Conservation (phyloP, 2,329 filamentous ascomycete genomes). For the Arthrobotrys musiformis region DNA sequence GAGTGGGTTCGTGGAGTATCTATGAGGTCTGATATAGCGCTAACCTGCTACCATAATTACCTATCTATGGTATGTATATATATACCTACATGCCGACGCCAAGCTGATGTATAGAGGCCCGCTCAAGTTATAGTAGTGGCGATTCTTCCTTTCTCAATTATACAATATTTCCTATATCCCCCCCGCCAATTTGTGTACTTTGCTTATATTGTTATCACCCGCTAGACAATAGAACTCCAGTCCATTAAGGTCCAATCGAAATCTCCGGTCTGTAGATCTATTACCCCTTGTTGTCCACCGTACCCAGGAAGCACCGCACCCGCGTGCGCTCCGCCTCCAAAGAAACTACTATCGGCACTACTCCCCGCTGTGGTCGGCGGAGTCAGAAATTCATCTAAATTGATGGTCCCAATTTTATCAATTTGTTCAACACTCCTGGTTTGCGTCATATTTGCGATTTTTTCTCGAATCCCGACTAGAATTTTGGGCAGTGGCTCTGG, state of each 20-base stretch:
- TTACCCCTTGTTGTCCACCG: neutral
- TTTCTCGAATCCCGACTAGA: slow-evolving; percentile 5
- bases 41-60: too few species aligned
- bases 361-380: slow-evolving; percentile 49
- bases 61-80: too few species aligned
- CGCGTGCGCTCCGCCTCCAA: slow-evolving; percentile 22
- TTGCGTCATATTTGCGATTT: slow-evolving; percentile 10
- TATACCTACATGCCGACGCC: too few species aligned
- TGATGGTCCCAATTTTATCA: slow-evolving; percentile 41
- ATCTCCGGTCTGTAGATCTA: slow-evolving; percentile 58
- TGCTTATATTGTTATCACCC: too few species aligned
- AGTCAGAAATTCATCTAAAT: slow-evolving; percentile 57
- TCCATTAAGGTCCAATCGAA: slow-evolving; percentile 60
- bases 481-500: neutral
- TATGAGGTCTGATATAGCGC: too few species aligned
- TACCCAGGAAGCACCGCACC: slow-evolving; percentile 47
- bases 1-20: too few species aligned
- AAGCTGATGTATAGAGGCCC: too few species aligned
- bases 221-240: slow-evolving; percentile 59
- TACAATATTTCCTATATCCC: too few species aligned
- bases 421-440: too few species aligned
- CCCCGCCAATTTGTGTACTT: too few species aligned
- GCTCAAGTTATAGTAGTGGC: too few species aligned
- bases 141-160: too few species aligned
- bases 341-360: neutral